Base-by-base conservation (phyloP, 2,329 filamentous ascomycete species). In the Botrytis aclada region DNA sequence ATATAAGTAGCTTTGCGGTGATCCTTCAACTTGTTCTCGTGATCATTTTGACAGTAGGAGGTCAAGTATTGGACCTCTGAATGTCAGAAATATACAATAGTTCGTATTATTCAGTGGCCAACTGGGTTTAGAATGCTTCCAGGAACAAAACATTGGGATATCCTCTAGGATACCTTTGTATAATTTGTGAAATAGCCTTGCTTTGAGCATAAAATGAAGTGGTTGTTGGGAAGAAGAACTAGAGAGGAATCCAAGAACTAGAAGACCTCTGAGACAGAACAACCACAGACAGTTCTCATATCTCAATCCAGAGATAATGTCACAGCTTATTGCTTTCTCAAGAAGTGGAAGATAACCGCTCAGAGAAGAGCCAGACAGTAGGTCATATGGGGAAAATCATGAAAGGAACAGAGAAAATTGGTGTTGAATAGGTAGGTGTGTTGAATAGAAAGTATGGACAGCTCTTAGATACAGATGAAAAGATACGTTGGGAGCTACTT, bases 151-250 rank as follows among this genome's bases (percentile, higher is more conserved):
- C 4, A 2, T 7, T 7, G 5, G 10, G 22, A 9, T 25, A 0
- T n/a, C 22, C 0, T n/a, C 25, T n/a, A n/a, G 4, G 2, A 25
- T 0, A 14, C 2, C 4, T 25, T n/a, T 6, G 1, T n/a, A 51
- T 22, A 51, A 1, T 12, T 25, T 51, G 9, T n/a, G 47, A 14
- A 51, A 12, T 14, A 51, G 25, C 10, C 47, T 51, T 12, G 1
- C 4, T 51, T 51, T n/a, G n/a, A 4, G 14, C 16, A 54, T 7
- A 3, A 54, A n/a, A 7, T 12, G 12, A n/a, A n/a, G n/a, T 54
- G 25, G 16, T n/a, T 51, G 4, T 51, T 25, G 4, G 3, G 22
- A 1, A 14, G 25, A 12, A 51, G 45, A 10, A 51, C 6, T 51
- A 25, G 45, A 47, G 47, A 51, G 12, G 22, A n/a, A 6, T 14